Percentiles rank a stretch among this genome's conserved stretches.
These are phyloP conservation scores for Phanerodontia chrysosporium DNA, from an alignment of 768 basidiomycete species.

Conservation along the genomic window DNA sequence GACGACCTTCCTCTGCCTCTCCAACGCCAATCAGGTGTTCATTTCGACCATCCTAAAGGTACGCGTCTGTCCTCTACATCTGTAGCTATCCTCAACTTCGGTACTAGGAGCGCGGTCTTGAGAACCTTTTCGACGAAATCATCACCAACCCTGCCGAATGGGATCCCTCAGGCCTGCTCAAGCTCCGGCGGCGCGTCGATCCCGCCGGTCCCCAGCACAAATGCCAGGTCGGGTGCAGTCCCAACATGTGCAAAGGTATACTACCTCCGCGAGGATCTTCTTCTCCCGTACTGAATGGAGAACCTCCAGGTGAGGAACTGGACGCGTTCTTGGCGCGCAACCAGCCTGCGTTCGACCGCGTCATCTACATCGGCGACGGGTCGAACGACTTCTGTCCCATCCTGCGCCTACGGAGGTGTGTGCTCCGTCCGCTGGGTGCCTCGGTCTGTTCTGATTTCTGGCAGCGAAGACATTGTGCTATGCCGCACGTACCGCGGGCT, in stretches of 20 bases:
- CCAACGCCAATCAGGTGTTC: conserved; percentile 91
- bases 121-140: conserved; percentile 72
- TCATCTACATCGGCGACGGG: conserved; percentile 93
- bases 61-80: conserved; percentile 3
- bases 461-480: conserved; percentile 77
- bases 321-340: conserved; percentile 68
- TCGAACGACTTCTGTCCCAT: conserved; percentile 94
- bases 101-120: conserved; percentile 50
- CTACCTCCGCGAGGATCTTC: background rate
- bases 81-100: conserved; percentile 24
- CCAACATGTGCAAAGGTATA: conserved; percentile 98
- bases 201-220: conserved; percentile 74
- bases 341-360: conserved; percentile 60
- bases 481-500: conserved; percentile 79
- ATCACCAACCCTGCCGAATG: conserved; percentile 92
- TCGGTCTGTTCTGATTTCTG: background rate
- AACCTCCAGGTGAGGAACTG: conserved; percentile 79
- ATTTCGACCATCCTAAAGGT: conserved; percentile 89
- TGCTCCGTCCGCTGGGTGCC: conserved; percentile 6
- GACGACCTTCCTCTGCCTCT: conserved; percentile 85
- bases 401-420: conserved; percentile 69
- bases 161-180: conserved; percentile 64
- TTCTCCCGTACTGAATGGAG: background rate
- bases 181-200: conserved; percentile 71
- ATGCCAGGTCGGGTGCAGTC: conserved; percentile 85